phyloP scores from a whole-genome alignment of 139 green algal species.

The Edaphochlamys debaryana region DNA sequence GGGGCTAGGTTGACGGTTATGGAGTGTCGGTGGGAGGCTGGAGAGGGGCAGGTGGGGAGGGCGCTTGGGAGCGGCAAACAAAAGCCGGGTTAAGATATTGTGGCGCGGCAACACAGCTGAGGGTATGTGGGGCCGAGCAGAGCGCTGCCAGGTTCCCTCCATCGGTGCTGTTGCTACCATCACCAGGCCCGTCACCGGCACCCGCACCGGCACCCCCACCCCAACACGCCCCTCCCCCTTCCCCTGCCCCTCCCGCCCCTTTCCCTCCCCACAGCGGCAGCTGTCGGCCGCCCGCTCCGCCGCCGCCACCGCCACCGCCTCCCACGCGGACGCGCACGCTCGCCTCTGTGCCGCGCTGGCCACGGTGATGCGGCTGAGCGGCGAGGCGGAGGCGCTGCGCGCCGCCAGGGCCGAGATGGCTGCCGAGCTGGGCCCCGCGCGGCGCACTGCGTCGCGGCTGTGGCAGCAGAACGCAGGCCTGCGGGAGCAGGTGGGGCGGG shows the following conservation, averaged over 20 bases:
- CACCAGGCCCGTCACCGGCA: no score
- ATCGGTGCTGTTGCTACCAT: no score
- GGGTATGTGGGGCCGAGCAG: no score
- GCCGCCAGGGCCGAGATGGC: background rate
- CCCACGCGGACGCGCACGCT: background rate
- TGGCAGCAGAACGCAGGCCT: conserved; percentile 3
- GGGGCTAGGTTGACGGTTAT: no score
- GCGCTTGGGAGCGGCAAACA: no score
- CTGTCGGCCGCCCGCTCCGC: background rate
- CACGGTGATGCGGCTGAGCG: background rate
- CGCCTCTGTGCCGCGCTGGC: background rate
- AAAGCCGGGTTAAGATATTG: no score
- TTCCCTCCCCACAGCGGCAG: background rate
- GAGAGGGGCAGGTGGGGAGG: no score
- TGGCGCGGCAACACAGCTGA: no score
- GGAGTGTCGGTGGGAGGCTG: no score
- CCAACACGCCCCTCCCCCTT: background rate
- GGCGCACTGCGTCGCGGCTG: conserved; percentile 1
- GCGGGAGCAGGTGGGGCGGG: background rate
- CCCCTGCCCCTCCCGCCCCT: no score
- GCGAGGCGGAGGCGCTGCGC: conserved; percentile 15
- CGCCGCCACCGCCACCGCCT: background rate
- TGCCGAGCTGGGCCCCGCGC: background rate
- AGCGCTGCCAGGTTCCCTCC: no score
- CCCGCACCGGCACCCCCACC: no score